Conservation (phyloP, 164 flowering plant species). For the Chimonanthus praecox region DNA sequence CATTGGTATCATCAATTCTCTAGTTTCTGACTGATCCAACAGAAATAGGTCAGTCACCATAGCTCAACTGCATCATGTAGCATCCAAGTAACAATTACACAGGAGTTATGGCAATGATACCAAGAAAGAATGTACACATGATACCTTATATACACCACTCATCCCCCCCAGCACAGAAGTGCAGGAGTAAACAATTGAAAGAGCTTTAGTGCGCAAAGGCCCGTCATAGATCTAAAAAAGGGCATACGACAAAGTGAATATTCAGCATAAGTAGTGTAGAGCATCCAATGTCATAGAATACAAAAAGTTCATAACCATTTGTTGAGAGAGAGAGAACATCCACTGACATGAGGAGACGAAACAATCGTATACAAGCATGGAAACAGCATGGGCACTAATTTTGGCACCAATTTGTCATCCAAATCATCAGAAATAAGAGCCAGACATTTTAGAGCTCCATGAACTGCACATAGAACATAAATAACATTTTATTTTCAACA, state of each 20-base stretch:
- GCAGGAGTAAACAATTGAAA: slow-evolving; percentile 72
- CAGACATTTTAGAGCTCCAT: slow-evolving; percentile 84
- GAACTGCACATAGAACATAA: slow-evolving; percentile 42
- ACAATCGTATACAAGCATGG: slow-evolving; percentile 69
- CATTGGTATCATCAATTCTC: slow-evolving; percentile 52
- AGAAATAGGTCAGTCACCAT: slow-evolving; percentile 16
- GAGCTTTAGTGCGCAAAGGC: slow-evolving; percentile 61
- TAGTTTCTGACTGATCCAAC: slow-evolving; percentile 62
- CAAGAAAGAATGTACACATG: background rate
- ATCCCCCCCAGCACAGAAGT: slow-evolving; percentile 68
- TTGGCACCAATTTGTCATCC: slow-evolving; percentile 76
- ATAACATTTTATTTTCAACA: background rate
- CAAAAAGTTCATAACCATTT: background rate
- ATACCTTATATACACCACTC: slow-evolving; percentile 84
- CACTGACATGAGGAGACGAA: slow-evolving; percentile 77
- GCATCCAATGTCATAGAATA: background rate
- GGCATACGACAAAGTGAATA: background rate
- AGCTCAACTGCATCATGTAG: background rate
- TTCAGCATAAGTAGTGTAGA: background rate
- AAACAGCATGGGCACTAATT: slow-evolving; percentile 67
- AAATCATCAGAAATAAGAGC: slow-evolving; percentile 77
- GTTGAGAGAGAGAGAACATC: background rate
- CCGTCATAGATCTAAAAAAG: slow-evolving; percentile 64
- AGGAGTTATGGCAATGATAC: background rate
- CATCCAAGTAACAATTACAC: background rate